These are phyloP conservation scores for Beauveria varroae DNA, from an alignment of 2,329 filamentous ascomycete species.

Conservation along the genomic window DNA sequence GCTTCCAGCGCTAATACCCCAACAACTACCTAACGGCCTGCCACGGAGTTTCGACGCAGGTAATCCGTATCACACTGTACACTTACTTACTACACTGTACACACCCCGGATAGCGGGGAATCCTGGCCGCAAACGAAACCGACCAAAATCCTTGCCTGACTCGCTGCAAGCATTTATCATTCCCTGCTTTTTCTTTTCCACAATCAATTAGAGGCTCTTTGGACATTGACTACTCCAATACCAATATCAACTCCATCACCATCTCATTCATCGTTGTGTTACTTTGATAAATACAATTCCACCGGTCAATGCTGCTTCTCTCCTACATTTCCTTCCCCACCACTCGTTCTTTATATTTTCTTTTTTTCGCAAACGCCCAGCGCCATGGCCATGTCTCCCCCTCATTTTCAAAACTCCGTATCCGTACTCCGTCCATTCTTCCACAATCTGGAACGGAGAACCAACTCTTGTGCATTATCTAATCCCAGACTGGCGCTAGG, in stretches of 20 bases:
- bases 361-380: too few species aligned
- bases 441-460: not conserved
- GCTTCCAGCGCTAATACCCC: too few species aligned
- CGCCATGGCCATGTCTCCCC: not conserved
- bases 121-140: constrained; percentile 3
- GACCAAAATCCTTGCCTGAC: not conserved
- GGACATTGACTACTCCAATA: too few species aligned
- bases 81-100: not conserved
- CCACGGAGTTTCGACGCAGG: too few species aligned
- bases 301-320: not conserved
- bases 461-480: not conserved
- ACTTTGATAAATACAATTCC: too few species aligned
- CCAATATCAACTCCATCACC: too few species aligned
- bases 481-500: not conserved
- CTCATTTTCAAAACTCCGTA: not conserved
- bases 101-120: not conserved
- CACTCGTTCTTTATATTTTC: not conserved
- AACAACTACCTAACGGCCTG: too few species aligned
- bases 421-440: too few species aligned
- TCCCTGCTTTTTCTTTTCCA: not conserved
- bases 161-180: not conserved
- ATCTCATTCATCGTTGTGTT: too few species aligned
- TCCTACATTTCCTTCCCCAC: not conserved
- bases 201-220: too few species aligned
- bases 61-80: too few species aligned